phyloP scores from a whole-genome alignment of 495 filamentous ascomycete genomes.

The Aspergillus conjunctus region DNA sequence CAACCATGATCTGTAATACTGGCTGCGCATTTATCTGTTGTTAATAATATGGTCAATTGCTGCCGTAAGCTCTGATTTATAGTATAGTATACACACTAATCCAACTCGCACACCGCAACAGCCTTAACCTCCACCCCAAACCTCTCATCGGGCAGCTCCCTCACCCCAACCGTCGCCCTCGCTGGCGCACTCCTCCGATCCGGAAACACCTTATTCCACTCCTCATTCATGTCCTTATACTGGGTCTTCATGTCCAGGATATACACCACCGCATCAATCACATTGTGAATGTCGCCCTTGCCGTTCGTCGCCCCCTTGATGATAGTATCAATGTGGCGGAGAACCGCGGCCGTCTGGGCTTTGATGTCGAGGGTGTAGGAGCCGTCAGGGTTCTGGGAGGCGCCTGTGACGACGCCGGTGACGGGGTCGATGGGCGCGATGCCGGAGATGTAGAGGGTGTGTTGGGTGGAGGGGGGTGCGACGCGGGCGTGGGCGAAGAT shows the following conservation, averaged over 20 bases:
- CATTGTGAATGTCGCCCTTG: slow-evolving; percentile 34
- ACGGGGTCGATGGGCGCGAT: slow-evolving; percentile 4
- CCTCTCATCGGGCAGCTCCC: slow-evolving; percentile 37
- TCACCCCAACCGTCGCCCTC: slow-evolving; percentile 33
- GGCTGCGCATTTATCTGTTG: no score
- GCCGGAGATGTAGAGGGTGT: slow-evolving; percentile 26
- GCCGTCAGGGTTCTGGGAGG: slow-evolving; percentile 35
- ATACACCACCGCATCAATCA: slow-evolving; percentile 40
- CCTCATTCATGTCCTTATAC: slow-evolving; percentile 45
- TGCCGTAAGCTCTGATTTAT: no score
- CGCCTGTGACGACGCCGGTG: slow-evolving; percentile 12
- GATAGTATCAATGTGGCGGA: slow-evolving; percentile 36
- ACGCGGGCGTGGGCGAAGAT: slow-evolving; percentile 37
- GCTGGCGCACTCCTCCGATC: slow-evolving; percentile 38
- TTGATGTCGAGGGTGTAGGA: slow-evolving; percentile 33
- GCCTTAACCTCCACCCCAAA: slow-evolving; percentile 42
- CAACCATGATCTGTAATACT: no score
- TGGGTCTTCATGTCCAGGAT: slow-evolving; percentile 39
- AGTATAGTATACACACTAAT: no score
- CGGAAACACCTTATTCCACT: slow-evolving; percentile 42
- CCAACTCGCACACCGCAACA: slow-evolving; percentile 21
- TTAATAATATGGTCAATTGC: no score
- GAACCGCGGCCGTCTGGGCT: slow-evolving; percentile 37
- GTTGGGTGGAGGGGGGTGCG: slow-evolving; percentile 28
- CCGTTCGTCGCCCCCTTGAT: slow-evolving; percentile 36